Evolutionary conservation across 176 grass and related monocot genomes (phyloP).

Genomic region (Phragmites australis): DNA sequence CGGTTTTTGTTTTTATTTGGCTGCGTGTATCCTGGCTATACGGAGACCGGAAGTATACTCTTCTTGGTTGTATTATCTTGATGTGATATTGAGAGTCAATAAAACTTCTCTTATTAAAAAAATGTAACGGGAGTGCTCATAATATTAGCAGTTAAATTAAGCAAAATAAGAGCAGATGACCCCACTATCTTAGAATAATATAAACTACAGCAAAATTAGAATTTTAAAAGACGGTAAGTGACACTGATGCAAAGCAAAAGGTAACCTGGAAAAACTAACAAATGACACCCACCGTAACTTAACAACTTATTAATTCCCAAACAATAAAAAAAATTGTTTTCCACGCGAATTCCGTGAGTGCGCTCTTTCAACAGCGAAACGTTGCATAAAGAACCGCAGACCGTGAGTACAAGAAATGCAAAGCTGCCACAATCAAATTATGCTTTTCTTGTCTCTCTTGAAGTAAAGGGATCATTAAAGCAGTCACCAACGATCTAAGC

Average conservation of each 20-base stretch:
- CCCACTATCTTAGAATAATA: background rate
- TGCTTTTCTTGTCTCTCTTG: constrained; percentile 27
- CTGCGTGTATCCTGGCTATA: too few relatives aligned
- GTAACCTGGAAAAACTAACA: background rate
- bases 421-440: constrained; percentile 48
- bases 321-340: constrained; percentile 19
- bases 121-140: too few relatives aligned
- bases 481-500: background rate
- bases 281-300: background rate
- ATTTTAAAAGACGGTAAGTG: background rate
- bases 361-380: constrained; percentile 27
- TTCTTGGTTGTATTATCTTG: too few relatives aligned
- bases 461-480: constrained; percentile 19
- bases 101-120: too few relatives aligned
- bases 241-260: background rate
- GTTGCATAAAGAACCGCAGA: constrained; percentile 33
- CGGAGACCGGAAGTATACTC: too few relatives aligned
- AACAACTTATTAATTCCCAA: constrained; percentile 8
- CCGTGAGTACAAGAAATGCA: constrained; percentile 27
- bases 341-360: constrained; percentile 34
- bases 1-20: too few relatives aligned
- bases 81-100: too few relatives aligned
- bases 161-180: background rate
- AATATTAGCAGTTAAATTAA: background rate
- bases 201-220: background rate